phyloP scores from a whole-genome alignment of 106 monocot species.

The Cymbidium sinense region DNA sequence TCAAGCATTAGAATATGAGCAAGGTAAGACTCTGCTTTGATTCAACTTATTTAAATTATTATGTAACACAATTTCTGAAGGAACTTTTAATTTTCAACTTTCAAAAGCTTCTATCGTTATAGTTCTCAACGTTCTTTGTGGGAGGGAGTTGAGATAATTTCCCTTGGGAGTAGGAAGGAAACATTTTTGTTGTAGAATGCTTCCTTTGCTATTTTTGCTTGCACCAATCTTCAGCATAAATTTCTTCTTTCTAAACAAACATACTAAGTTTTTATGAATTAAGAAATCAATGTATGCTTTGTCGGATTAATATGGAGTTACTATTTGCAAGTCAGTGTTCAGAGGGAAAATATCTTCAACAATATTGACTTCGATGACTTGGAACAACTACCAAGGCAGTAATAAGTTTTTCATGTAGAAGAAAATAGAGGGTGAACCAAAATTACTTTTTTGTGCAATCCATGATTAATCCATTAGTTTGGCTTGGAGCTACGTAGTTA shows the following conservation, averaged over 20 bases:
- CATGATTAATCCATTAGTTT: not conserved
- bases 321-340: not conserved
- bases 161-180: not conserved
- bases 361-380: not conserved
- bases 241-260: not conserved
- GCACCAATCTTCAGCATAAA: not conserved
- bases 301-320: not conserved
- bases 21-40: constrained; percentile 32
- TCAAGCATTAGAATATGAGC: constrained; percentile 97
- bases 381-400: not conserved
- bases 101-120: not conserved
- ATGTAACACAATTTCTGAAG: not conserved
- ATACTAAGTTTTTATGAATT: not conserved
- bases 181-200: not conserved
- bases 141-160: not conserved
- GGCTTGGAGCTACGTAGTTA: too few relatives aligned
- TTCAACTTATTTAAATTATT: not conserved
- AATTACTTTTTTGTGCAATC: not conserved
- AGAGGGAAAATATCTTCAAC: not conserved
- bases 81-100: not conserved
- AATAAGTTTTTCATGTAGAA: not conserved
- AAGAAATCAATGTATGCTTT: not conserved
- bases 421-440: not conserved
- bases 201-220: not conserved
- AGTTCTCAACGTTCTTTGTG: not conserved